Evolutionary conservation across 2,329 filamentous ascomycete species (phyloP).

Genomic region (Fusarium fujikuroi): DNA sequence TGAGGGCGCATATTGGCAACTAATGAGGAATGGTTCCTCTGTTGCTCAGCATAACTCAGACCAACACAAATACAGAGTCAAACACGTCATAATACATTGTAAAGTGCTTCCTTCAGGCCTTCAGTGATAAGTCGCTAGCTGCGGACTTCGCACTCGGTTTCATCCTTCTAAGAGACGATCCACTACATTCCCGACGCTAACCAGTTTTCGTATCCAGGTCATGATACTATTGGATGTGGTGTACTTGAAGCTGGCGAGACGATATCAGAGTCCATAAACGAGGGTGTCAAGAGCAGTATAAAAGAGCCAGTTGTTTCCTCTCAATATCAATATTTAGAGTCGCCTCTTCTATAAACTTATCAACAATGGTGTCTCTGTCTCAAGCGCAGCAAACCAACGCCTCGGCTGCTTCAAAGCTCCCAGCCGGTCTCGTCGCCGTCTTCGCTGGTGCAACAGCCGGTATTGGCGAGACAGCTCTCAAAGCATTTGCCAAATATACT

Average conservation of each 20-base stretch:
- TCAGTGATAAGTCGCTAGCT: neutral
- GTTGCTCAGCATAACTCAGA: neutral
- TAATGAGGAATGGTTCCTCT: neutral
- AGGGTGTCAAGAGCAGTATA: neutral
- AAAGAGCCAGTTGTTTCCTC: neutral
- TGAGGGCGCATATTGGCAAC: neutral
- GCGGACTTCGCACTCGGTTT: constrained; percentile 28
- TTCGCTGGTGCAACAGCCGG: constrained; percentile 66
- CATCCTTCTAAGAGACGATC: neutral
- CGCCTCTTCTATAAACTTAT: too few relatives aligned
- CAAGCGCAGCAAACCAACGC: constrained; percentile 29
- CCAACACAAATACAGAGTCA: neutral
- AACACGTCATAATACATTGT: constrained; percentile 2
- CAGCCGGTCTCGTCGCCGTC: constrained; percentile 53
- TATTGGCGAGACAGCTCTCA: constrained; percentile 62
- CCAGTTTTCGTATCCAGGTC: constrained; percentile 33
- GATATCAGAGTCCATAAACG: neutral
- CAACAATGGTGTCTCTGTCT: constrained; percentile 29
- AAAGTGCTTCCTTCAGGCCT: neutral
- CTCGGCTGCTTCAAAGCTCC: constrained; percentile 8
- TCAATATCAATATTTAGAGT: rapidly evolving
- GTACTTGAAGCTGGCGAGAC: neutral
- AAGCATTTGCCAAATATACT: constrained; percentile 55
- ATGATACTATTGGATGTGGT: neutral
- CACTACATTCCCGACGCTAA: constrained; percentile 24